Base-by-base conservation (phyloP, 371 early-diverging fungal genomes). In the Mortierella sp. region DNA sequence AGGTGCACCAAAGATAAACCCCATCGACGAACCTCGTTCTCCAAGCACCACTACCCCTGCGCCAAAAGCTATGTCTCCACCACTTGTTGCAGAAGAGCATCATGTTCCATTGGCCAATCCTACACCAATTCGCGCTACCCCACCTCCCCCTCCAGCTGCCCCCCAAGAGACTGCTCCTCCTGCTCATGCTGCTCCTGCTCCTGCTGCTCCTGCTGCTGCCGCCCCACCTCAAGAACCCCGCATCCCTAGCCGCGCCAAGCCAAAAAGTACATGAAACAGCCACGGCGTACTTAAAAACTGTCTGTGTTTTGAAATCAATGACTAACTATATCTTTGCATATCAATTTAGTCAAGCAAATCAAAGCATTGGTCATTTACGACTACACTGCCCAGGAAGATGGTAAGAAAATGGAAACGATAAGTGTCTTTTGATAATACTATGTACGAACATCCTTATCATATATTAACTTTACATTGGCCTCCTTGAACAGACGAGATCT, bases 301-400 rank as follows among this genome's bases (percentile, higher is more conserved):
- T 50, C 50, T 50, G 11, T 13, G 22, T 15, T 32, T 33, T 8
- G 28, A 28, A 32, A 28, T 10, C 4, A 58, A 55, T 50, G 11
- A 22, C 63, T 63, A 15, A 63, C 24, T 19, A 0, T 58, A 5
- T n/a, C 45, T 65, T 41, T 53, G 15, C 21, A 48, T 57, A 19
- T 9, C 33, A 22, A 53, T 13, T 45, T 52, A 74, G 81, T 61
- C 57, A 81, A 81, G 67, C 81, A 76, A 21, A 57, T 85, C 77
- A 89, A 86, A 57, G 92, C 90, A 1, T 76, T 88, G 68, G 92
- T 90, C 4, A 68, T 88, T 9, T 89, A 88, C 65, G 88, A 87
- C 15, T 91, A 90, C 70, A 86, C 88, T 40, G 88, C 90, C 2
- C 88, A 87, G 38, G 86, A 85, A 33, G 88, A 86, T 67, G 89